Conservation (phyloP, 371 early-diverging fungal species). For the Saksenaea vasiformis region DNA sequence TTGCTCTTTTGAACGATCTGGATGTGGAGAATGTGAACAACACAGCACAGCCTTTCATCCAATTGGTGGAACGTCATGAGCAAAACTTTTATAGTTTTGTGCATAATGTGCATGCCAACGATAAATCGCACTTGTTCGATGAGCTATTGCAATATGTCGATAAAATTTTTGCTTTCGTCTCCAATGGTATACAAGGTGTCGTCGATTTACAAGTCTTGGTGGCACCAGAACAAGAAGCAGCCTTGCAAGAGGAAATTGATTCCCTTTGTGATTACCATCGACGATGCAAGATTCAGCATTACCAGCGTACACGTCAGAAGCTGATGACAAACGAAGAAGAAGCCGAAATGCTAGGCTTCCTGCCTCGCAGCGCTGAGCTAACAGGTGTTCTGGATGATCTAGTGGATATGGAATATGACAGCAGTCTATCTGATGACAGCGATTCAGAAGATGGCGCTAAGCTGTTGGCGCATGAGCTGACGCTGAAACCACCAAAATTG, state of each 20-base stretch:
- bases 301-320: constrained; percentile 44
- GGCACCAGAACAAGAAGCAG: constrained; percentile 18
- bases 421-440: constrained; percentile 8
- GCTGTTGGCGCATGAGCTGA: constrained; percentile 17
- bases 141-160: constrained; percentile 42
- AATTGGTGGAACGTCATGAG: constrained; percentile 56
- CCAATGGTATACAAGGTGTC: constrained; percentile 28
- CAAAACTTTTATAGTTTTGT: constrained; percentile 62
- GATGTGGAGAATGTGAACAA: constrained; percentile 36
- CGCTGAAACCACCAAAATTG: constrained; percentile 18
- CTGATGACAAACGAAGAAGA: constrained; percentile 23
- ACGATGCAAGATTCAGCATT: constrained; percentile 35
- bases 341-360: constrained; percentile 24
- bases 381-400: constrained; percentile 37
- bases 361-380: constrained; percentile 24
- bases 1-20: constrained; percentile 52
- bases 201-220: constrained; percentile 22
- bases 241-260: constrained; percentile 38
- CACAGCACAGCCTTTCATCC: constrained; percentile 45
- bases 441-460: constrained; percentile 8
- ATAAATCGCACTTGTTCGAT: constrained; percentile 44
- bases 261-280: constrained; percentile 32
- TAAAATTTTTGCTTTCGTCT: constrained; percentile 25
- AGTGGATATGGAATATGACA: constrained; percentile 25
- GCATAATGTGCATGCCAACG: constrained; percentile 60